phyloP scores from a whole-genome alignment of 2,329 filamentous ascomycete genomes.

The Thyridium curvatum region DNA sequence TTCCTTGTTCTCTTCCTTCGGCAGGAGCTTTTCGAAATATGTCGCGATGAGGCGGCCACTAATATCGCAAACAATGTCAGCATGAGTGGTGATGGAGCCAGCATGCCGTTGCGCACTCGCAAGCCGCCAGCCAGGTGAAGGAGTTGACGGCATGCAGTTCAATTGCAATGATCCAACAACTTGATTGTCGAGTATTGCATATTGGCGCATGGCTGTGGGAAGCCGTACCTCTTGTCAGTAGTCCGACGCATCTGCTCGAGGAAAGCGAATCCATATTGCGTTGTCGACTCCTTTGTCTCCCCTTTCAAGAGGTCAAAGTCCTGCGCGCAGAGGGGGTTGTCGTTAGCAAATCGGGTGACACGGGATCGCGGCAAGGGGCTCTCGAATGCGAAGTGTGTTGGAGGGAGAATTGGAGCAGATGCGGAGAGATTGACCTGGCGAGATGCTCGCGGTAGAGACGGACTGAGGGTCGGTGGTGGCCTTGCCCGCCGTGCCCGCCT shows the following conservation, averaged over 20 bases:
- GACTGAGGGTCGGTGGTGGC: neutral
- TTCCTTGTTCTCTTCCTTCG: constrained; percentile 56
- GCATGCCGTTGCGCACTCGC: too few relatives aligned
- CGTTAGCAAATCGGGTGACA: neutral
- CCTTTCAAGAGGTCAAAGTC: constrained; percentile 44
- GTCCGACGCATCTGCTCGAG: constrained; percentile 70
- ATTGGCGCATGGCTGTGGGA: constrained; percentile 1
- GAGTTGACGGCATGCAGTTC: too few relatives aligned
- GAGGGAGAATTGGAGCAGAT: too few relatives aligned
- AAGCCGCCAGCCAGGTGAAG: too few relatives aligned
- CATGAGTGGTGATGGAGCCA: constrained; percentile 9
- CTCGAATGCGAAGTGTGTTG: too few relatives aligned
- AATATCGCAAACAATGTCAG: constrained; percentile 12
- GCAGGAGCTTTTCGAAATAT: constrained; percentile 68
- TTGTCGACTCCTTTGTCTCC: constrained; percentile 64
- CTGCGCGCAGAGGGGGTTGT: constrained; percentile 9
- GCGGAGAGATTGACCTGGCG: neutral
- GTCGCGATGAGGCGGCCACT: constrained; percentile 70
- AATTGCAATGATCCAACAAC: constrained; percentile 1
- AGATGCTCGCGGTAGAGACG: neutral
- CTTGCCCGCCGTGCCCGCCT: constrained; percentile 2
- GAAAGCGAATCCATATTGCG: constrained; percentile 65
- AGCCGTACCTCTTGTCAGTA: constrained; percentile 71
- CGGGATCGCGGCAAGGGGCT: too few relatives aligned
- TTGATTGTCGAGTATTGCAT: neutral